Conservation (phyloP, 805 yeast species). For the Starmerella ratchasimensis region DNA sequence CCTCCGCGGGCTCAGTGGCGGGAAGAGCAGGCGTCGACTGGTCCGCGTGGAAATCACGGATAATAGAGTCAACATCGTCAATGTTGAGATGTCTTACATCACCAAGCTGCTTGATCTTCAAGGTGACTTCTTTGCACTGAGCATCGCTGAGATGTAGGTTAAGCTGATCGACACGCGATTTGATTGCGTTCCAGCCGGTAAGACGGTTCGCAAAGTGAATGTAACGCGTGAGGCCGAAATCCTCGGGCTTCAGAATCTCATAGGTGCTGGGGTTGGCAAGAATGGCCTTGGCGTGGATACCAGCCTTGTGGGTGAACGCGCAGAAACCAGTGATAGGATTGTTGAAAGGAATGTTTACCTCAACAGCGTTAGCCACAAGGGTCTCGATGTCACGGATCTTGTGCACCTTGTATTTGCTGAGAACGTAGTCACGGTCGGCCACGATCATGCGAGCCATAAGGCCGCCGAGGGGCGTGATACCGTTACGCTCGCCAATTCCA, state of each 20-base stretch:
- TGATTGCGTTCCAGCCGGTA: conserved; percentile 99
- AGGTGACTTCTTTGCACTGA: conserved; percentile 89
- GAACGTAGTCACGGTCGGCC: conserved; percentile 91
- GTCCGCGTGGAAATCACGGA: conserved; percentile 81
- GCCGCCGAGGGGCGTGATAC: conserved; percentile 95
- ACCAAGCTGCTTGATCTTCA: conserved; percentile 84
- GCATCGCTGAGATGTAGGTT: conserved; percentile 79
- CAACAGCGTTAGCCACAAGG: conserved; percentile 93
- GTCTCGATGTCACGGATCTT: conserved; percentile 91
- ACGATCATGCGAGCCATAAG: conserved; percentile 99
- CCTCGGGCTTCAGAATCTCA: conserved; percentile 87
- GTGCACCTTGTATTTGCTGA: conserved; percentile 87
- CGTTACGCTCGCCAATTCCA: conserved; percentile 98
- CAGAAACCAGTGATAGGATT: conserved; percentile 99
- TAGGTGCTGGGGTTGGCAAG: conserved; percentile 98
- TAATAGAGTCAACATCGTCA: conserved; percentile 94
- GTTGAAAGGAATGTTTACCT: conserved; percentile 93
- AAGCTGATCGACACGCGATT: conserved; percentile 93
- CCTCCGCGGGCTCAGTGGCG: conserved; percentile 12
- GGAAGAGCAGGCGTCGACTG: conserved; percentile 19
- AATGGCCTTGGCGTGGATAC: conserved; percentile 97
- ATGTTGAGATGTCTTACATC: conserved; percentile 88
- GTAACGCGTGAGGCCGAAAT: conserved; percentile 90
- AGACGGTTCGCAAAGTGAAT: conserved; percentile 96
- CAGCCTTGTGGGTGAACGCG: conserved; percentile 98